These are phyloP conservation scores for Myriosclerotinia curreyana DNA, from an alignment of 2,329 filamentous ascomycete genomes.

Conservation along the genomic window DNA sequence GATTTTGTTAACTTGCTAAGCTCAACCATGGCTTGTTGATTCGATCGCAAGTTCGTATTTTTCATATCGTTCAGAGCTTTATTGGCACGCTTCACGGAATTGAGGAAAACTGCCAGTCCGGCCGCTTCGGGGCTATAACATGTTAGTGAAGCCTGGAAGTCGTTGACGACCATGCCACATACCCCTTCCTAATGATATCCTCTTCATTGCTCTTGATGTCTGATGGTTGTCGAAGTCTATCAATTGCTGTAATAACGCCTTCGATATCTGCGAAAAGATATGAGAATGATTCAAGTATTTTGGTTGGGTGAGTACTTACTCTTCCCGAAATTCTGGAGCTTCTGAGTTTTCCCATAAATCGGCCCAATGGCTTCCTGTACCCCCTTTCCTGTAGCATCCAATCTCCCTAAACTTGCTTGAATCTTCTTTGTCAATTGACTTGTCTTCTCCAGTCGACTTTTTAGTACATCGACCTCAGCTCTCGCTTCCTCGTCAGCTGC, in stretches of 20 bases:
- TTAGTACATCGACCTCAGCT: conserved; percentile 68
- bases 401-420: conserved; percentile 75
- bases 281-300: background rate
- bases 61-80: conserved; percentile 82
- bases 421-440: conserved; percentile 94
- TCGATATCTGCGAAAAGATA: conserved; percentile 66
- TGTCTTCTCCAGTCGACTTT: conserved; percentile 82
- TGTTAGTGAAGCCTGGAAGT: conserved; percentile 23
- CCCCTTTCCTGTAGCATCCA: conserved; percentile 85
- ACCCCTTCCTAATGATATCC: conserved; percentile 78
- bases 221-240: conserved; percentile 82
- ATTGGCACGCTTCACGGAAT: conserved; percentile 83
- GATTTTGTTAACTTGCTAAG: conserved; percentile 72
- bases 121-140: conserved; percentile 66
- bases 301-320: conserved; percentile 50
- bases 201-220: conserved; percentile 92
- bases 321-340: conserved; percentile 78
- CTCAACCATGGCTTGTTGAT: conserved; percentile 83
- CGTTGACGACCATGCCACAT: conserved; percentile 4
- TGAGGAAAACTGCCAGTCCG: conserved; percentile 80
- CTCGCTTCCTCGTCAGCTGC: conserved; percentile 61
- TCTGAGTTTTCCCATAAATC: conserved; percentile 87
- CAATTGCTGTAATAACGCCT: conserved; percentile 79
- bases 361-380: conserved; percentile 91
- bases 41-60: conserved; percentile 85